phyloP scores from a whole-genome alignment of 2,329 filamentous ascomycete species.

The Neoscytalidium dimidiatum region DNA sequence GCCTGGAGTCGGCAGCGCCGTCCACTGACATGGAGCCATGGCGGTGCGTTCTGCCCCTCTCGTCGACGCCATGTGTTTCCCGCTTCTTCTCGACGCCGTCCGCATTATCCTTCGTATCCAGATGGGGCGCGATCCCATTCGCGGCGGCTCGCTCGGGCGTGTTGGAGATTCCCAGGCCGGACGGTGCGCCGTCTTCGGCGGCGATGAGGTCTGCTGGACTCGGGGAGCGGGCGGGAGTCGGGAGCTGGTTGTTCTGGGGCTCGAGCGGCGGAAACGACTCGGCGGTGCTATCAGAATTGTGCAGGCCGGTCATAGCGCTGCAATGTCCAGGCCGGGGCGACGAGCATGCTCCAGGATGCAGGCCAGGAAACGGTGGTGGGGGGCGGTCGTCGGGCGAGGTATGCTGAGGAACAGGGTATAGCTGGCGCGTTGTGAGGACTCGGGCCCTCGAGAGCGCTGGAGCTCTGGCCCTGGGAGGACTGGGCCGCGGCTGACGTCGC shows the following conservation, averaged over 20 bases:
- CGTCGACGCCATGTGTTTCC: conserved; percentile 9
- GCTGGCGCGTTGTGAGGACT: not conserved
- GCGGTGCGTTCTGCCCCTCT: not conserved
- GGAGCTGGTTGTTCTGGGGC: conserved; percentile 28
- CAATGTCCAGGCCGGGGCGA: not conserved
- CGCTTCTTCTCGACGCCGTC: not conserved
- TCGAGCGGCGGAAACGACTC: conserved; percentile 20
- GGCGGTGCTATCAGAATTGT: conserved; percentile 25
- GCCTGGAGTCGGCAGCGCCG: not conserved
- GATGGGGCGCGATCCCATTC: not conserved
- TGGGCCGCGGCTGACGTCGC: not conserved
- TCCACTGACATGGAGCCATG: conserved; percentile 4
- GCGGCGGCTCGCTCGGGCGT: not conserved
- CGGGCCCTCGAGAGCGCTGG: not conserved
- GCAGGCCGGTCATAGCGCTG: conserved; percentile 34
- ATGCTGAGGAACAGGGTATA: not conserved
- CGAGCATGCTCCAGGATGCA: conserved; percentile 12
- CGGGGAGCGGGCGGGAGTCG: conserved; percentile 27
- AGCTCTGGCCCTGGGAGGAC: not conserved
- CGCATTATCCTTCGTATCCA: too few species aligned
- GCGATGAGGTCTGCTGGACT: not conserved
- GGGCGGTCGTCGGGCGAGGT: not conserved
- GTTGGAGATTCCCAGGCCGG: not conserved
- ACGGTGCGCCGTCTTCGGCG: not conserved
- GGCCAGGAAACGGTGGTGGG: not conserved